These are phyloP conservation scores for Chaetomium cochliodes DNA, from an alignment of 495 filamentous ascomycete species.

Conservation along the genomic window DNA sequence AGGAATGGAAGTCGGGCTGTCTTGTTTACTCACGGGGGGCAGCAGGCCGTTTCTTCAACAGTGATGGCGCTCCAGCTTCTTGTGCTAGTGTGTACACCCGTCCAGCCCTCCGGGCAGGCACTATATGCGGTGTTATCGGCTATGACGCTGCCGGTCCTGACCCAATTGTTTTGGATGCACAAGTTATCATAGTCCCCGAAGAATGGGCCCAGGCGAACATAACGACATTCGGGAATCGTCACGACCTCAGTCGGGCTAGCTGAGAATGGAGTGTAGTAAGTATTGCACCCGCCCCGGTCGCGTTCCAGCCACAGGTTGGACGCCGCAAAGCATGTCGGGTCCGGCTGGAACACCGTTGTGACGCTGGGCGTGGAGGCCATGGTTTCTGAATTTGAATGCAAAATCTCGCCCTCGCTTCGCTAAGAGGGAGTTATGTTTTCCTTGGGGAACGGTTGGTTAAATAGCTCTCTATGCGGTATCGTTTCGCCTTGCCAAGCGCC, in stretches of 20 bases:
- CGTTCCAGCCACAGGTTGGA: not conserved
- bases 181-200: not conserved
- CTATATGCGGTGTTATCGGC: not conserved
- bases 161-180: not conserved
- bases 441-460: too few relatives aligned
- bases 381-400: not conserved
- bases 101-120: constrained; percentile 1
- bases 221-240: not conserved
- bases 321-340: constrained; percentile 4
- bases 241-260: not conserved
- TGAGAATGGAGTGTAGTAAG: not conserved
- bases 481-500: too few relatives aligned
- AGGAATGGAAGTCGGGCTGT: too few relatives aligned
- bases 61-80: not conserved
- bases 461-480: too few relatives aligned
- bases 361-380: not conserved
- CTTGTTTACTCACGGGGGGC: not conserved
- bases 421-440: too few relatives aligned
- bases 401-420: too few relatives aligned
- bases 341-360: not conserved
- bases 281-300: not conserved
- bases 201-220: not conserved
- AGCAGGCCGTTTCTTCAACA: not conserved
- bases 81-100: not conserved
- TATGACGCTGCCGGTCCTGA: not conserved